Percentiles rank a stretch among this genome's conserved stretches.
Conservation (phyloP, 2,329 filamentous ascomycete species). For the Exserohilum turcica region DNA sequence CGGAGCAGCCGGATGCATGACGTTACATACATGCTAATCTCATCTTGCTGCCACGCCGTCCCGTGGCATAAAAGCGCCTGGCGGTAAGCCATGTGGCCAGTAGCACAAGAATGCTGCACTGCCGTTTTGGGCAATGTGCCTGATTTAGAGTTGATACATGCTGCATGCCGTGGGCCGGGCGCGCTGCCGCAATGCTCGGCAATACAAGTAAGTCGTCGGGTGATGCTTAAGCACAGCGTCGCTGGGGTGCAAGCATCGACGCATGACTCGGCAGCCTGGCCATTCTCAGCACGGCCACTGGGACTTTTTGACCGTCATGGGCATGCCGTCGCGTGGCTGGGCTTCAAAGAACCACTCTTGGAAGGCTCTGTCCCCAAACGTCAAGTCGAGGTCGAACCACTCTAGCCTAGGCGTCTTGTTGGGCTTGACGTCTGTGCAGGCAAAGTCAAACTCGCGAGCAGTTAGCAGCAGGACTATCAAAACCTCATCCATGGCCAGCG, state of each 20-base stretch:
- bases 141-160: not conserved
- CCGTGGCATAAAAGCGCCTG: not conserved
- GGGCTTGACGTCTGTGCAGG: constrained; percentile 32
- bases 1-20: not conserved
- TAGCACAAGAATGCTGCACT: not conserved
- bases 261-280: not conserved
- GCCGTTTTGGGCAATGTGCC: not conserved
- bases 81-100: not conserved
- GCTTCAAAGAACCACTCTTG: constrained; percentile 42
- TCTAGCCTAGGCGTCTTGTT: constrained; percentile 30
- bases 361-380: constrained; percentile 39
- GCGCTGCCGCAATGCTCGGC: not conserved
- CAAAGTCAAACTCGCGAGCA: constrained; percentile 57
- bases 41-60: not conserved
- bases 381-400: constrained; percentile 37
- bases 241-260: not conserved
- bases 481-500: constrained; percentile 60
- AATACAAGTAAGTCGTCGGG: not conserved
- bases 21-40: not conserved
- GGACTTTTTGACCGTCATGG: constrained; percentile 35
- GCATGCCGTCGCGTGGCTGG: constrained; percentile 39
- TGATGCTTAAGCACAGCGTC: not conserved
- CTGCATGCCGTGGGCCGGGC: not conserved
- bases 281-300: constrained; percentile 12
- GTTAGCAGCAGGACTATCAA: constrained; percentile 58